Percentiles rank a stretch among this genome's conserved stretches.
These are phyloP conservation scores for Fusarium dlaminii DNA, from an alignment of 2,329 filamentous ascomycete species.

Conservation along the genomic window DNA sequence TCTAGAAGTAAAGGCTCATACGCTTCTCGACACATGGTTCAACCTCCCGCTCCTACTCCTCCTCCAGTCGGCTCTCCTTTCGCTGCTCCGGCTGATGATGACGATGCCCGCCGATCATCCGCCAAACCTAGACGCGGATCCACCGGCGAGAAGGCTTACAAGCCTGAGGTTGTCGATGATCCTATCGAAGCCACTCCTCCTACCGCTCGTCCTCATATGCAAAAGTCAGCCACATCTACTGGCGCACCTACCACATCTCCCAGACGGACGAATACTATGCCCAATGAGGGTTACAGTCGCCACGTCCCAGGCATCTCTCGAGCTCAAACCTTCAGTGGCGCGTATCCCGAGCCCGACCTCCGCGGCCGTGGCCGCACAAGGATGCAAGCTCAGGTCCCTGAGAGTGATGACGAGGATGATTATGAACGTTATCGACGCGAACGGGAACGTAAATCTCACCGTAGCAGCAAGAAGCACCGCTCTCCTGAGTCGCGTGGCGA, in stretches of 20 bases:
- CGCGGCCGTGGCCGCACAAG: constrained; percentile 52
- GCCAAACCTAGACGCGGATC: constrained; percentile 49
- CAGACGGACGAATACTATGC: constrained; percentile 50
- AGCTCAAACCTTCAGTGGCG: constrained; percentile 47
- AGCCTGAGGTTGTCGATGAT: constrained; percentile 48
- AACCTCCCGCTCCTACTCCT: constrained; percentile 50
- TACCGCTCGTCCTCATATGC: constrained; percentile 41
- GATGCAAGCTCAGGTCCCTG: constrained; percentile 48
- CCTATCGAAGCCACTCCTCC: constrained; percentile 46
- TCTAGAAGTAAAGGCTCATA: constrained; percentile 44
- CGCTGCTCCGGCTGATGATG: constrained; percentile 44
- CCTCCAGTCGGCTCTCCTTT: constrained; percentile 47
- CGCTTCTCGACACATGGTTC: constrained; percentile 29
- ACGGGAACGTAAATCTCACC: constrained; percentile 47
- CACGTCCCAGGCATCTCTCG: constrained; percentile 44
- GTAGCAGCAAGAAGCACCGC: constrained; percentile 49
- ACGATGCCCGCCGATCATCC: constrained; percentile 48
- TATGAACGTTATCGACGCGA: constrained; percentile 46
- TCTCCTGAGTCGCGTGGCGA: constrained; percentile 46
- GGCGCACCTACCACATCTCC: constrained; percentile 46
- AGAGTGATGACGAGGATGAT: constrained; percentile 49
- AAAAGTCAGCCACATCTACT: constrained; percentile 40
- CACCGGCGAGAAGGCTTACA: constrained; percentile 46
- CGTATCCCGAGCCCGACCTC: constrained; percentile 40
- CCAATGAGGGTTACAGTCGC: constrained; percentile 44